Conservation (phyloP, 2,329 filamentous ascomycete genomes). For the Metarhizium guizhouense region DNA sequence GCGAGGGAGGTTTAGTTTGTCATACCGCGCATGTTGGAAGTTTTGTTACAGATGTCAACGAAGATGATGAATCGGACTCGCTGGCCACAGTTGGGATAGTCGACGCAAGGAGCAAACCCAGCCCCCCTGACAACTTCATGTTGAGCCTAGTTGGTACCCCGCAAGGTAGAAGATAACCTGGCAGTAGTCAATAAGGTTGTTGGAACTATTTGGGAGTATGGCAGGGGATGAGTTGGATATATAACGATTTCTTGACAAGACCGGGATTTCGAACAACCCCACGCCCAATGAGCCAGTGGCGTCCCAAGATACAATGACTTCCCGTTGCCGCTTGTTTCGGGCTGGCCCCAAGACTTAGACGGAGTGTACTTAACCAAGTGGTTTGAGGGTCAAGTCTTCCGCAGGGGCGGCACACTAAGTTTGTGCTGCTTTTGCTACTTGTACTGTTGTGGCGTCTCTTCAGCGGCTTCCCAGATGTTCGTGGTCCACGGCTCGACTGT, state of each 20-base stretch:
- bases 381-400: not conserved
- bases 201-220: not conserved
- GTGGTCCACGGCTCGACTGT: no score
- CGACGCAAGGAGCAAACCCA: not conserved
- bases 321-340: not conserved
- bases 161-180: not conserved
- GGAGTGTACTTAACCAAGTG: not conserved
- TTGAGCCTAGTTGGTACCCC: not conserved
- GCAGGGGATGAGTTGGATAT: not conserved
- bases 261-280: not conserved
- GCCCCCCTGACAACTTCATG: not conserved
- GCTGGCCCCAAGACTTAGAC: not conserved
- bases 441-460: not conserved
- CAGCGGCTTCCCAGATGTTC: no score
- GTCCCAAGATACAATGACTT: not conserved
- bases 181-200: not conserved
- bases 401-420: no score
- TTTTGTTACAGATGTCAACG: not conserved
- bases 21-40: not conserved
- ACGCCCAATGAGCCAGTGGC: not conserved
- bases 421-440: not conserved
- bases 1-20: not conserved
- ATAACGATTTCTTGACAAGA: not conserved
- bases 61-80: not conserved
- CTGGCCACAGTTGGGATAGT: not conserved